Conservation (phyloP, 495 filamentous ascomycete species). For the Aspergillus ellipticus region DNA sequence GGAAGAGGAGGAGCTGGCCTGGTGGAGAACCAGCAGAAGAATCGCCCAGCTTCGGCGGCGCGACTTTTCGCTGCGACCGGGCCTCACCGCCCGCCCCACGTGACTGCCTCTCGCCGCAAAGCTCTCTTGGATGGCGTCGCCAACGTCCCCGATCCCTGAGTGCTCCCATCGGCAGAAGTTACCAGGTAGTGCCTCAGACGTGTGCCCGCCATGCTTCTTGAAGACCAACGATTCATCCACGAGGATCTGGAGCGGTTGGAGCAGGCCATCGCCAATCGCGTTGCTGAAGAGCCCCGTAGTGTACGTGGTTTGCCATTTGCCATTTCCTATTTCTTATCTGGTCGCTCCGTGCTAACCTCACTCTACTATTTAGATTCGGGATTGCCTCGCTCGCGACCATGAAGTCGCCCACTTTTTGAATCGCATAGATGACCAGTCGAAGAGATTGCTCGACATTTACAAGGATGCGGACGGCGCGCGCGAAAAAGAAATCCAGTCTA, state of each 20-base stretch:
- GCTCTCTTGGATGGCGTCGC: constrained; percentile 23
- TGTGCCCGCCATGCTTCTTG: constrained; percentile 65
- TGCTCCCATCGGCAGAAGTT: neutral
- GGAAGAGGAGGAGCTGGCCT: constrained; percentile 1
- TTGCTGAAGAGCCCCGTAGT: constrained; percentile 81
- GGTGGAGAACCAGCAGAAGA: constrained; percentile 1
- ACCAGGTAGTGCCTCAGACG: neutral
- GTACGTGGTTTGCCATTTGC: constrained; percentile 47
- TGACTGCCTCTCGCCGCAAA: constrained; percentile 28
- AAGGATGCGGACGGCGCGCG: constrained; percentile 67
- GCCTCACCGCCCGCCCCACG: constrained; percentile 26
- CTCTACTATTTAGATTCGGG: constrained; percentile 63
- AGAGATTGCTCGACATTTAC: constrained; percentile 79
- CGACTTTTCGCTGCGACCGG: constrained; percentile 25
- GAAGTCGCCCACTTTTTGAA: constrained; percentile 82
- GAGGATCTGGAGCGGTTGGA: constrained; percentile 95
- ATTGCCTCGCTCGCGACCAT: constrained; percentile 82
- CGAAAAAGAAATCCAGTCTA: constrained; percentile 74
- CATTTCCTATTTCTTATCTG: no score
- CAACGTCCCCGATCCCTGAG: neutral
- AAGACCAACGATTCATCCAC: constrained; percentile 88
- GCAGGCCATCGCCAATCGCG: constrained; percentile 85
- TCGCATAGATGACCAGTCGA: constrained; percentile 81
- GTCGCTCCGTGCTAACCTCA: constrained; percentile 16
- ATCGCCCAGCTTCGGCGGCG: constrained; percentile 10